Conservation (phyloP, 2,329 filamentous ascomycete species). For the Aureobasidium sp. region DNA sequence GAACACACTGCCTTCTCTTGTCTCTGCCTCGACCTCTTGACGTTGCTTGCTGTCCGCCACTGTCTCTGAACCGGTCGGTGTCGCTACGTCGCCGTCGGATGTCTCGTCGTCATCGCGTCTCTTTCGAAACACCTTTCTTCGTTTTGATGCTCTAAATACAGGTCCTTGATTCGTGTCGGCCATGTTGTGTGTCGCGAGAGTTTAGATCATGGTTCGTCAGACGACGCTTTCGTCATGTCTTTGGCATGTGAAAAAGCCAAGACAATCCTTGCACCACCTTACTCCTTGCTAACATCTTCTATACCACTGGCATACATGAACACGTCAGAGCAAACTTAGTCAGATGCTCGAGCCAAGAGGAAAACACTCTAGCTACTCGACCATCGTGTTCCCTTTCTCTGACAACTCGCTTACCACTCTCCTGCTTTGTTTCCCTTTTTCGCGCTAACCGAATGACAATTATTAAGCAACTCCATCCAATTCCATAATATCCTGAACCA, state of each 20-base stretch:
- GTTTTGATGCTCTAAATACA: conserved; percentile 42
- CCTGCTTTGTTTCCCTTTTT: not conserved
- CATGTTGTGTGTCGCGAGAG: not conserved
- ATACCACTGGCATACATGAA: not conserved
- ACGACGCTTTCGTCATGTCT: conserved; percentile 3
- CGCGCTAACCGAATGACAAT: conserved; percentile 8
- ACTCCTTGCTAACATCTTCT: not conserved
- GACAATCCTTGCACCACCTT: not conserved
- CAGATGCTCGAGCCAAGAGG: too few species aligned
- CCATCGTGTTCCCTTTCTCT: too few species aligned
- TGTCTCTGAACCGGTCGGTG: not conserved
- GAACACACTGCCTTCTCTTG: not conserved
- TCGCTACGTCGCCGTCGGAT: not conserved
- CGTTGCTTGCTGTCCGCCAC: conserved; percentile 1
- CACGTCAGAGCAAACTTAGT: too few species aligned
- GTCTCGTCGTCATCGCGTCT: conserved; percentile 26
- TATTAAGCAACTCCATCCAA: conserved; percentile 9
- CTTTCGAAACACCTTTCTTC: conserved; percentile 43
- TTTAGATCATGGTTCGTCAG: not conserved
- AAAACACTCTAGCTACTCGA: too few species aligned
- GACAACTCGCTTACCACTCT: not conserved
- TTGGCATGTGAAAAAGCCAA: conserved; percentile 11
- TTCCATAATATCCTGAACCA: not conserved
- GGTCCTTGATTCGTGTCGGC: conserved; percentile 24
- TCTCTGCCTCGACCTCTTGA: not conserved